A percentile compares a stretch with the other conserved stretches of the same genome.
These are phyloP conservation scores for Delitschia confertaspora DNA, from an alignment of 495 filamentous ascomycete species.

Conservation along the genomic window DNA sequence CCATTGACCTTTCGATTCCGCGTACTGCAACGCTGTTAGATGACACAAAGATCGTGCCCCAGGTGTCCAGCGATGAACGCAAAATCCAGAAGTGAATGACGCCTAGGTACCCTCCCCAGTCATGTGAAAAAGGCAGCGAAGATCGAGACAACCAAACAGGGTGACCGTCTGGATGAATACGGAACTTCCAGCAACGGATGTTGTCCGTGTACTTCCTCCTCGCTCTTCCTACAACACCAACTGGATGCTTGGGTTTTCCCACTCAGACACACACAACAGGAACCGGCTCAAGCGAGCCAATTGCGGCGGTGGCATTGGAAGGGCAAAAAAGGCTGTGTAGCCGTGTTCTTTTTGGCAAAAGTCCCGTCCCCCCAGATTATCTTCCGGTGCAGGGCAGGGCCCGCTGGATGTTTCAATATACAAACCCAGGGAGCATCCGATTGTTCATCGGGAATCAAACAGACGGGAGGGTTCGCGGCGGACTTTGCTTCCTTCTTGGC, in stretches of 20 bases:
- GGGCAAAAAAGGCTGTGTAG: slow-evolving; percentile 25
- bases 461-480: not conserved
- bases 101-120: too few species aligned
- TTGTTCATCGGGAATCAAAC: too few species aligned
- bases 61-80: too few species aligned
- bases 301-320: slow-evolving; percentile 4
- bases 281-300: slow-evolving; percentile 4
- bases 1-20: not conserved
- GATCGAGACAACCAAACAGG: too few species aligned
- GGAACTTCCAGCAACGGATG: too few species aligned
- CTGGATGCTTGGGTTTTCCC: not conserved
- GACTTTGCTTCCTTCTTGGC: not conserved
- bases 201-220: too few species aligned
- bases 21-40: not conserved
- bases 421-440: not conserved
- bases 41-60: slow-evolving; percentile 11
- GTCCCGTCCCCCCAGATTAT: too few species aligned
- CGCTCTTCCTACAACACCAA: not conserved
- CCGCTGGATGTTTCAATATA: not conserved
- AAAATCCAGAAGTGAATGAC: too few species aligned
- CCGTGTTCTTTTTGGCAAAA: slow-evolving; percentile 24
- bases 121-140: too few species aligned
- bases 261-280: not conserved
- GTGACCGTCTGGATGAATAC: too few species aligned
- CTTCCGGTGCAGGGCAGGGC: slow-evolving; percentile 4